Percentiles rank a stretch among this genome's conserved stretches.
Evolutionary conservation across 1,284 basidiomycete genomes (phyloP).

Genomic region (Rhodotorula mucilaginosa): DNA sequence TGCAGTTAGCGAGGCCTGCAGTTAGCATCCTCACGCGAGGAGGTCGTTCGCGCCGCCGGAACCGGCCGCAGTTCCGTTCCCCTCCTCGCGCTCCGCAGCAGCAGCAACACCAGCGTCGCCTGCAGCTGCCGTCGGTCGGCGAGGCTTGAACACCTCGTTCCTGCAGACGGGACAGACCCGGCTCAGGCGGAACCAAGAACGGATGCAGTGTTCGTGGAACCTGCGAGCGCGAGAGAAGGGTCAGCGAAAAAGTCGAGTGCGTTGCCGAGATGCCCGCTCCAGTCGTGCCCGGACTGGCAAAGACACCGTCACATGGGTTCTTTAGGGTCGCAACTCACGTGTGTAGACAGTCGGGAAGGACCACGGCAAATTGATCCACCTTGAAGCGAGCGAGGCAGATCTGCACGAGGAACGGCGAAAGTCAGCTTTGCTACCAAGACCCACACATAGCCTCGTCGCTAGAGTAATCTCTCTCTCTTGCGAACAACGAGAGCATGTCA

Average conservation of each 20-base stretch:
- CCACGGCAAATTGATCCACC: constrained; percentile 36
- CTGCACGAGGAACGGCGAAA: not conserved
- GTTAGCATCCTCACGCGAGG: not conserved
- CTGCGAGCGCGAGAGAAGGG: not conserved
- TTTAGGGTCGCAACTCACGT: constrained; percentile 10
- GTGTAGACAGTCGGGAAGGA: constrained; percentile 38
- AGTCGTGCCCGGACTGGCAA: no score
- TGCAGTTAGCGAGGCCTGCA: not conserved
- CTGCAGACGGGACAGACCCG: constrained; percentile 34
- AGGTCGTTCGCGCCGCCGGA: not conserved
- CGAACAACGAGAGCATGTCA: not conserved
- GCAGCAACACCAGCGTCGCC: not conserved
- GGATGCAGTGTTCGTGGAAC: constrained; percentile 38
- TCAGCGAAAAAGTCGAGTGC: no score
- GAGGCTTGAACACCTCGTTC: constrained; percentile 23
- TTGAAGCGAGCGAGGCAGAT: constrained; percentile 40
- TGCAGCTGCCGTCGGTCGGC: not conserved
- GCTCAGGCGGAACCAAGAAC: constrained; percentile 30
- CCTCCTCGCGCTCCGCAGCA: not conserved
- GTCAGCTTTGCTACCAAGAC: not conserved
- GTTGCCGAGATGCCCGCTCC: no score
- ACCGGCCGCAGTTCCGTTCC: not conserved
- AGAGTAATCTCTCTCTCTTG: no score
- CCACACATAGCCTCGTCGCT: not conserved
- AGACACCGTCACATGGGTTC: no score